Base-by-base conservation (phyloP, 2,329 filamentous ascomycete species). In the Graphilbum fragrans region DNA sequence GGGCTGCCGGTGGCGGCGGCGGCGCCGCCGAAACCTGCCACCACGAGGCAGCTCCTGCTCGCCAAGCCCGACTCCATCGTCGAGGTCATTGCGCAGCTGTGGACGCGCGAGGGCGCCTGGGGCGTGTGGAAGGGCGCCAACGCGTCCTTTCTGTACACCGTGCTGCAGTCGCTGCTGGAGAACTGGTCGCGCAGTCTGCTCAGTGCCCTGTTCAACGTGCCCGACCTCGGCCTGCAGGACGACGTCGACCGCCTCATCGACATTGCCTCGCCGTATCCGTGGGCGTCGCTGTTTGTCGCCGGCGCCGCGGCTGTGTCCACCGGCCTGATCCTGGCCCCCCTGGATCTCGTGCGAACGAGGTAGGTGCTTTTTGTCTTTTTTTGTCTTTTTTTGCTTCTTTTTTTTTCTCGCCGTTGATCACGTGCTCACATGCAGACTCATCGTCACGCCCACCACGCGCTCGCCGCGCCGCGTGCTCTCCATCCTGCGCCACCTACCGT, bases 111-210 rank as follows among this genome's bases (percentile, higher is more conserved):
- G 57, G 86, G 87, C 29, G 81, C 81, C 1, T 88, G 87, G 71
- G 92, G 92, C 5, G 80, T 95, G 5, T 98, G 90, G 88, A 95
- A 95, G 59, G 79, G 82, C 9, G 86, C 87, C 31, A 96, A 96
- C 57, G 78, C 84, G 14, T 93, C 87, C 1, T 98, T 96, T 55
- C 69, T 96, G 38, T 94, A 96, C 62, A 84, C 80, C 0, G 76
- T 95, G 37, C 70, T 96, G 17, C 76, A 88, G 47, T 86, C 86
- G 11, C 81, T 93, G 8, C 66, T 94, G 23, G 92, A 96, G 58
- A 88, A 86, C 51, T 98, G 93, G 80, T 84, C 88, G 10, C 77
- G 87, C 52, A 92, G 86, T 53, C 72, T 95, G 40, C 70, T 96
- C n/a, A 86, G 86, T 35, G 90, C 92, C 2, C 70, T 96, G 6